phyloP scores from a whole-genome alignment of 1,284 basidiomycete species.

The Schizophyllum amplum region DNA sequence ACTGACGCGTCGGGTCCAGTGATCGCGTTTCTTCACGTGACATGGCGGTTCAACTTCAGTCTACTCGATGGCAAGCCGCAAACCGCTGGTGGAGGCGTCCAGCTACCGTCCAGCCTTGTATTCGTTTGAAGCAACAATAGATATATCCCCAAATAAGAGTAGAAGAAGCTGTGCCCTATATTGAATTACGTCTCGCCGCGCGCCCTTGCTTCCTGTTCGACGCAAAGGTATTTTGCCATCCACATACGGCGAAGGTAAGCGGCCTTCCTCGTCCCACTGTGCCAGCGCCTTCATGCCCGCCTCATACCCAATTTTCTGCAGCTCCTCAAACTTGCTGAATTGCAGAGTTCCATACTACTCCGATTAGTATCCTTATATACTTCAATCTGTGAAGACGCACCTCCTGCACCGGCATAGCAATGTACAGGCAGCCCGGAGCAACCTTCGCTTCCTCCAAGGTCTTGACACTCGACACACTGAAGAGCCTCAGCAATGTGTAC shows the following conservation, averaged over 20 bases:
- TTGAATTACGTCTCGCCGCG: slow-evolving; percentile 70
- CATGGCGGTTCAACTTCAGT: too few species aligned
- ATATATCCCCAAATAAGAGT: too few species aligned
- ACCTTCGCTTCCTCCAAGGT: slow-evolving; percentile 93
- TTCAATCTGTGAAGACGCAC: slow-evolving; percentile 27
- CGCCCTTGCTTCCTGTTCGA: slow-evolving; percentile 59
- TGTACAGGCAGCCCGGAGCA: slow-evolving; percentile 83
- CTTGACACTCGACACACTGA: slow-evolving; percentile 89
- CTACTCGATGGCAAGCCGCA: too few species aligned
- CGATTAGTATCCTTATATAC: background rate
- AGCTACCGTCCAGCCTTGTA: too few species aligned
- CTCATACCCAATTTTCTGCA: slow-evolving; percentile 77
- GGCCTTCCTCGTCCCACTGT: slow-evolving; percentile 77
- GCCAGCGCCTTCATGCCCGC: slow-evolving; percentile 70
- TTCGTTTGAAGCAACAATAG: too few species aligned
- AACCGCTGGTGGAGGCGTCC: too few species aligned
- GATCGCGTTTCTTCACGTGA: background rate
- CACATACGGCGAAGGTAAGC: slow-evolving; percentile 65
- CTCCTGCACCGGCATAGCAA: slow-evolving; percentile 92
- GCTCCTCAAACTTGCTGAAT: slow-evolving; percentile 76
- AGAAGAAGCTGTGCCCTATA: slow-evolving; percentile 23
- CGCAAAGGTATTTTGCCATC: slow-evolving; percentile 39
- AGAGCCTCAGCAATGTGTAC: background rate
- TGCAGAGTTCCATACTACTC: slow-evolving; percentile 70
- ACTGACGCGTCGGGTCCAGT: background rate